Evolutionary conservation across 257 asterid species (phyloP), one percentile per base, ranked within the genome.

Genomic region (Fraxinus pennsylvanica): DNA sequence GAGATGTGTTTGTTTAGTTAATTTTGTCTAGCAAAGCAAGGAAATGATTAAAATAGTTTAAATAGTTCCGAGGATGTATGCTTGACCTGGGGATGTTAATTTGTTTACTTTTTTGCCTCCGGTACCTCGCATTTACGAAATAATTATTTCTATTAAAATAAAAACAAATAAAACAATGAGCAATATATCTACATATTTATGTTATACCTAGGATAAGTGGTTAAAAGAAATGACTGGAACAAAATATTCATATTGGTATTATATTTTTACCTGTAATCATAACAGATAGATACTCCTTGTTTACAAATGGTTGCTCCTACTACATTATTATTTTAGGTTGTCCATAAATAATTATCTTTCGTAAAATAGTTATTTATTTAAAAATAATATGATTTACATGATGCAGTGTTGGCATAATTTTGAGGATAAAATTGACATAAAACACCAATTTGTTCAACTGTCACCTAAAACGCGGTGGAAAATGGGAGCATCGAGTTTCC

Each of bases 11-110:
- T 39, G 39, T 73, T 69, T 43, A 74, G 71, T 68, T 61, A 29
- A 14, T 47, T 78, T 74, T 80, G 66, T 76, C 45, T 66, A 63
- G 68, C 71, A 71, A 72, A 50, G 39, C 39, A 5, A 36, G 39
- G 9, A 36, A 36, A 5, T 19, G 41, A 27, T 67, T 67, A 71
- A 63, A 47, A 22, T 29, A 22, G 1, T 57, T 12, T 57, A 57
- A 0, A 54, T 54, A 15, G 6, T n/a, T 2, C 66, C 6, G 39
- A 36, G 6, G 9, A 36, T 5, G 39, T 36, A 36, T 36, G 39
- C 68, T 65, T 43, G 70, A 32, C 52, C 43, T 68, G 72, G 41
- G 68, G 54, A 71, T 71, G 66, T 32, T 22, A n/a, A 30, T 68
- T 63, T 25, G 41, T 45, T 67, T 66, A 35, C 6, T 35, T 35